Evolutionary conservation across 2,329 filamentous ascomycete genomes (phyloP).

Genomic region (Plenodomus tracheiphilus): DNA sequence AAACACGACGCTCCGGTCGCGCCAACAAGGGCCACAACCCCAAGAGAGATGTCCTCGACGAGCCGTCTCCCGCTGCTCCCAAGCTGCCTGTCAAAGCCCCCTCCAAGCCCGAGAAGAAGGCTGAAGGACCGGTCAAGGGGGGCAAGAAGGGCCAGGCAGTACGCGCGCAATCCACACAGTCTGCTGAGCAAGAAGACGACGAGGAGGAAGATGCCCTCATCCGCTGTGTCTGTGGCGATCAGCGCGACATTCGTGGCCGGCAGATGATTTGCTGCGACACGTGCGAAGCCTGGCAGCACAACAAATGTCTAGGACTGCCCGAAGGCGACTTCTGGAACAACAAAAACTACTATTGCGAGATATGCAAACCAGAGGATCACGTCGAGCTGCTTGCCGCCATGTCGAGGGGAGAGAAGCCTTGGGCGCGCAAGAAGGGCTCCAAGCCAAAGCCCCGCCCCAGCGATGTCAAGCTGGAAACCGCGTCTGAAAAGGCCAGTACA

Average conservation of each 20-base stretch:
- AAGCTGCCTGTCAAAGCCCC: constrained; percentile 45
- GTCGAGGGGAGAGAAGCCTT: constrained; percentile 78
- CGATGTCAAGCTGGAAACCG: constrained; percentile 58
- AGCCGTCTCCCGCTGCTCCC: constrained; percentile 49
- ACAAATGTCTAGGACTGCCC: constrained; percentile 88
- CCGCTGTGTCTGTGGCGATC: constrained; percentile 89
- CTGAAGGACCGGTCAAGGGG: constrained; percentile 49
- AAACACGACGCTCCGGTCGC: constrained; percentile 90
- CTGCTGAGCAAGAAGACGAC: constrained; percentile 51
- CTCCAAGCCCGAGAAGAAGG: constrained; percentile 50
- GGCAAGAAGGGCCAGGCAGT: constrained; percentile 46
- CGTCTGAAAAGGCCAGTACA: constrained; percentile 42
- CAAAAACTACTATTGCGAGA: constrained; percentile 79
- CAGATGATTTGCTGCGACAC: constrained; percentile 96
- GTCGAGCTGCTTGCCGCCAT: constrained; percentile 78
- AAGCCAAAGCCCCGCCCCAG: constrained; percentile 66
- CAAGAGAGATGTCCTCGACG: constrained; percentile 68
- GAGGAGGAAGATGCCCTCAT: constrained; percentile 74
- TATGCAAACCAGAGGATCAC: constrained; percentile 84
- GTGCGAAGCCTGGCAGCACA: constrained; percentile 95
- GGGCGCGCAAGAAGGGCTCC: constrained; percentile 66
- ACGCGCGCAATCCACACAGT: constrained; percentile 33
- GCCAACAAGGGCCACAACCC: constrained; percentile 96
- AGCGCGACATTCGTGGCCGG: constrained; percentile 76
- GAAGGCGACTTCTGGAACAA: constrained; percentile 63